phyloP scores from a whole-genome alignment of 495 filamentous ascomycete species.

The Annulohypoxylon moriforme region DNA sequence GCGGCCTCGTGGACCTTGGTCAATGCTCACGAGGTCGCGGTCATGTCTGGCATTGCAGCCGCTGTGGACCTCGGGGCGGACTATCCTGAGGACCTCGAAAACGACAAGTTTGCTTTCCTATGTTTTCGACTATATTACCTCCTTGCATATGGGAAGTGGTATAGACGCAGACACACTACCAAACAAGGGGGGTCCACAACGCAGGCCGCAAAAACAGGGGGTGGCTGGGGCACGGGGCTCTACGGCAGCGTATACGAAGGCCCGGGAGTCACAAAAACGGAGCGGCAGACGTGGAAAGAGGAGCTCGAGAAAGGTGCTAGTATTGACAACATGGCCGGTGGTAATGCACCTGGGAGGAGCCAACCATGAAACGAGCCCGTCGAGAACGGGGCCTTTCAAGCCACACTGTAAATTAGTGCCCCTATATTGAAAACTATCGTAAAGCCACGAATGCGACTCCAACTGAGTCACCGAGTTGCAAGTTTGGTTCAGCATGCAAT shows the following conservation, averaged over 20 bases:
- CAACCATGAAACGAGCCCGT: conserved; percentile 44
- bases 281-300: conserved; percentile 61
- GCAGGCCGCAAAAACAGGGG: conserved; percentile 49
- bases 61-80: conserved; percentile 80
- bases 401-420: conserved; percentile 17
- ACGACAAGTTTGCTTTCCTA: conserved; percentile 66
- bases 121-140: conserved; percentile 57
- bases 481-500: conserved; percentile 23
- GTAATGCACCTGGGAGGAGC: conserved; percentile 39
- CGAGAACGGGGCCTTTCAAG: neutral
- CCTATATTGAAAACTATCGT: conserved; percentile 4
- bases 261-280: conserved; percentile 59
- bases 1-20: conserved; percentile 84
- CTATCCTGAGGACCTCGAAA: conserved; percentile 62
- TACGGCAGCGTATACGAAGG: conserved; percentile 66
- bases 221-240: conserved; percentile 60
- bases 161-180: conserved; percentile 38
- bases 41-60: conserved; percentile 81
- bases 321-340: conserved; percentile 41
- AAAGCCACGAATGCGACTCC: conserved; percentile 22
- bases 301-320: conserved; percentile 53
- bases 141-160: conserved; percentile 55
- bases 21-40: conserved; percentile 86
- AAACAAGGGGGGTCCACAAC: conserved; percentile 21
- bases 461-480: neutral